Percentiles rank a stretch among this genome's conserved stretches.
Evolutionary conservation across 208 protist genomes (phyloP).

Genomic region (Leishmania guyanensis): DNA sequence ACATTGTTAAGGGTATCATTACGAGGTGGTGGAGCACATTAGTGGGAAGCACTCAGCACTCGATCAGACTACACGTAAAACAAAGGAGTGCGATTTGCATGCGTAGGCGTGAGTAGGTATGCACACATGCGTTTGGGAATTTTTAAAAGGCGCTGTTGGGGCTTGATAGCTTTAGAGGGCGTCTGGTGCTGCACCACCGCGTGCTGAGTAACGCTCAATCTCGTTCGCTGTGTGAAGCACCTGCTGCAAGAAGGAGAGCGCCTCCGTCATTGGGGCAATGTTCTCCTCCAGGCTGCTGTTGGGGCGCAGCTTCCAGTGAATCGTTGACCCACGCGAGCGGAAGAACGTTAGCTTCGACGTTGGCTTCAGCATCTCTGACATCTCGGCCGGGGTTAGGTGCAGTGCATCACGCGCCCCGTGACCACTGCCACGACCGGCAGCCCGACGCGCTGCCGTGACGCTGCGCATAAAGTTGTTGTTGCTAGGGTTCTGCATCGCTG

Average conservation of each 20-base stretch:
- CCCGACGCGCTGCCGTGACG: conserved; percentile 12
- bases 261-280: conserved; percentile 77
- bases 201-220: conserved; percentile 73
- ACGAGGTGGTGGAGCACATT: neutral
- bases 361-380: conserved; percentile 54
- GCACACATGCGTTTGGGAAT: neutral
- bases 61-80: neutral
- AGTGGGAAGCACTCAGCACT: neutral
- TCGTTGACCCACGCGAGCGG: conserved; percentile 64
- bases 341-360: conserved; percentile 82
- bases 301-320: conserved; percentile 84
- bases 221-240: conserved; percentile 84
- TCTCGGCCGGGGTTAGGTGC: conserved; percentile 34
- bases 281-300: conserved; percentile 70
- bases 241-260: conserved; percentile 75
- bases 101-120: neutral
- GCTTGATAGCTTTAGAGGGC: conserved; percentile 39
- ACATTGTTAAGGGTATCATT: neutral
- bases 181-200: conserved; percentile 69
- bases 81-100: neutral
- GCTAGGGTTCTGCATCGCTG: conserved; percentile 52
- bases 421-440: conserved; percentile 17
- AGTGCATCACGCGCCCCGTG: conserved; percentile 23
- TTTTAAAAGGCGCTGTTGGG: neutral
- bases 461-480: conserved; percentile 65